Conservation (phyloP, 768 basidiomycete species). For the Pisolithus sp. region DNA sequence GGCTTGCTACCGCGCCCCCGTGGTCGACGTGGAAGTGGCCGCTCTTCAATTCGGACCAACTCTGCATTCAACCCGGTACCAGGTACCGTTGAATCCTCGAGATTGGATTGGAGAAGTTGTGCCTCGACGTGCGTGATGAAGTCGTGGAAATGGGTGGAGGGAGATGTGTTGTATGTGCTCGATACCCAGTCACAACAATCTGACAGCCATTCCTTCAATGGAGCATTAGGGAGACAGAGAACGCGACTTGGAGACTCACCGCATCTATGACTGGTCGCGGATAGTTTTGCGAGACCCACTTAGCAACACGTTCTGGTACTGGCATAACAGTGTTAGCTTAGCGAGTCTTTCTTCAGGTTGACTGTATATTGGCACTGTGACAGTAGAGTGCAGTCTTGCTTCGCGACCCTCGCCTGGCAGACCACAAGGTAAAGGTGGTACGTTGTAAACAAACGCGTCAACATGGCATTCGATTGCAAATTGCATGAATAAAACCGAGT, state of each 20-base stretch:
- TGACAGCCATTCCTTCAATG: conserved; percentile 65
- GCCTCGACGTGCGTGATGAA: conserved; percentile 51
- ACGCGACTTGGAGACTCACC: conserved; percentile 29
- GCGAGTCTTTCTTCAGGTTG: no score
- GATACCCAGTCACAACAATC: conserved; percentile 65
- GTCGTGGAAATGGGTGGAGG: conserved; percentile 39
- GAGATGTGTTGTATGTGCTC: conserved; percentile 41
- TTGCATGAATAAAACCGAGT: no score
- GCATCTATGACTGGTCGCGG: conserved; percentile 59
- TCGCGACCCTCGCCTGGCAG: no score
- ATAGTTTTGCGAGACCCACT: conserved; percentile 53
- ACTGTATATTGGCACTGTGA: no score
- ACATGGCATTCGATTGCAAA: no score
- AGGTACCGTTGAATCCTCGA: conserved; percentile 62
- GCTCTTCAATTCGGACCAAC: conserved; percentile 9
- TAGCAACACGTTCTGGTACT: conserved; percentile 27
- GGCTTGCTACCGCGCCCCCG: not conserved
- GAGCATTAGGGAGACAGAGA: not conserved
- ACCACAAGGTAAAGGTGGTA: no score
- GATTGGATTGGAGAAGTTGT: conserved; percentile 69
- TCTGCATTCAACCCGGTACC: conserved; percentile 54
- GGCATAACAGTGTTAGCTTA: conserved; percentile 14
- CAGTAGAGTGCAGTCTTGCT: no score
- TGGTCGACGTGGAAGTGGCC: conserved; percentile 1
- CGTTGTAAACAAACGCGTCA: no score